Evolutionary conservation across 176 grass and related monocot genomes (phyloP).

Genomic region (Cenchrus fungigraminus): DNA sequence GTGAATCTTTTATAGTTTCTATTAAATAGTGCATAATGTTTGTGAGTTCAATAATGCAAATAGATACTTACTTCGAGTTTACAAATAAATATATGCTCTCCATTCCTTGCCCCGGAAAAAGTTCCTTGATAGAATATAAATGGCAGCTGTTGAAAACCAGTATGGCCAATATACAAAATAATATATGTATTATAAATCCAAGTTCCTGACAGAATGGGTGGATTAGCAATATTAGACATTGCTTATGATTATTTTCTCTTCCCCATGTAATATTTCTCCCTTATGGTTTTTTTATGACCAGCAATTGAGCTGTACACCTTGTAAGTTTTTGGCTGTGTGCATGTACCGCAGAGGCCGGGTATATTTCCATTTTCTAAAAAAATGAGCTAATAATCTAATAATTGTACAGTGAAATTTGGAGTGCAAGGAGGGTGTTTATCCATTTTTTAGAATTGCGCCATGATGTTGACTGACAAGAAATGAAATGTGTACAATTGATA

Average conservation of each 20-base stretch:
- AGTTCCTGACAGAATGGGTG: neutral
- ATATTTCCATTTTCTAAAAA: no score
- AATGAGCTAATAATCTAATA: neutral
- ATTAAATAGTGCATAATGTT: neutral
- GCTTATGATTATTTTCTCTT: no score
- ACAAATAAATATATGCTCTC: slow-evolving; percentile 89
- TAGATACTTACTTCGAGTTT: slow-evolving; percentile 90
- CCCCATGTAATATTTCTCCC: no score
- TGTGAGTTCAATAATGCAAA: slow-evolving; percentile 26
- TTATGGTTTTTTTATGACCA: no score
- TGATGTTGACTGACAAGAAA: neutral
- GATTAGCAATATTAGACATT: no score
- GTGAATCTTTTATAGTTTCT: neutral
- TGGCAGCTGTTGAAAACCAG: neutral
- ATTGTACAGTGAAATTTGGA: neutral
- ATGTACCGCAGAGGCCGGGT: no score
- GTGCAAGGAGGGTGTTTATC: neutral
- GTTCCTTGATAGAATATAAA: slow-evolving; percentile 55
- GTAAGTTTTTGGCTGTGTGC: no score
- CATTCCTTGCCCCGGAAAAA: slow-evolving; percentile 76
- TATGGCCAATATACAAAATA: neutral
- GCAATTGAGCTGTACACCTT: no score
- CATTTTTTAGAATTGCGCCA: neutral
- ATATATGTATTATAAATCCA: slow-evolving; percentile 20
- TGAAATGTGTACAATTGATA: neutral